Conservation (phyloP, 2,329 filamentous ascomycete genomes). For the Dactylellina parvicollis region DNA sequence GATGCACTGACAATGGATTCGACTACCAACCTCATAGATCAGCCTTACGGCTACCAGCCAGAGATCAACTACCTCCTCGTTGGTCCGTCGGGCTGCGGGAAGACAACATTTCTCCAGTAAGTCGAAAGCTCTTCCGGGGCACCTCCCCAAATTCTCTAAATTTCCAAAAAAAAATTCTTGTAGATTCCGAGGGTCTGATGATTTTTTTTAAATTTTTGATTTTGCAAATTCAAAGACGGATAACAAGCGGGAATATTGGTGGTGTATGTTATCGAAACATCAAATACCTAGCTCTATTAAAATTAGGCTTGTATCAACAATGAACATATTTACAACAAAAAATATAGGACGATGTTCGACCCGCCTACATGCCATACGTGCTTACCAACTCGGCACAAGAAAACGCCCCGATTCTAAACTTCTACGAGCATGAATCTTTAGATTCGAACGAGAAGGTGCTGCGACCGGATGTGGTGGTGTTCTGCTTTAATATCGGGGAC, state of each 20-base stretch:
- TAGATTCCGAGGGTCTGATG: no score
- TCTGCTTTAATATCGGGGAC: constrained; percentile 42
- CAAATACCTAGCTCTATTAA: no score
- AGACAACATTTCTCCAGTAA: constrained; percentile 42
- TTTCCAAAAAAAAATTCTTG: neutral
- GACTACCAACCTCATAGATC: constrained; percentile 38
- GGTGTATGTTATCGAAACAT: constrained; percentile 21
- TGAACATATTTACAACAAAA: neutral
- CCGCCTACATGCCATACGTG: constrained; percentile 16
- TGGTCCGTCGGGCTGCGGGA: constrained; percentile 24
- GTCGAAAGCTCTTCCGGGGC: neutral
- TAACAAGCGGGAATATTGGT: constrained; percentile 34
- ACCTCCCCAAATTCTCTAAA: neutral
- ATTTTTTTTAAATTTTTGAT: neutral
- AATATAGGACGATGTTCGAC: constrained; percentile 11
- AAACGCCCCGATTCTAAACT: constrained; percentile 29
- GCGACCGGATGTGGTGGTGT: constrained; percentile 26
- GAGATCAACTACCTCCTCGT: constrained; percentile 35
- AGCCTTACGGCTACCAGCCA: constrained; percentile 21
- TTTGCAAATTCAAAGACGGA: constrained; percentile 4
- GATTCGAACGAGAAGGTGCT: constrained; percentile 18
- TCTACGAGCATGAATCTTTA: constrained; percentile 31
- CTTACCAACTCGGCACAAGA: constrained; percentile 37
- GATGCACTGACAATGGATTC: constrained; percentile 26
- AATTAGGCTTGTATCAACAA: neutral